These are phyloP conservation scores for Penicillium dipodomyicola DNA, from an alignment of 495 filamentous ascomycete species.

Conservation along the genomic window DNA sequence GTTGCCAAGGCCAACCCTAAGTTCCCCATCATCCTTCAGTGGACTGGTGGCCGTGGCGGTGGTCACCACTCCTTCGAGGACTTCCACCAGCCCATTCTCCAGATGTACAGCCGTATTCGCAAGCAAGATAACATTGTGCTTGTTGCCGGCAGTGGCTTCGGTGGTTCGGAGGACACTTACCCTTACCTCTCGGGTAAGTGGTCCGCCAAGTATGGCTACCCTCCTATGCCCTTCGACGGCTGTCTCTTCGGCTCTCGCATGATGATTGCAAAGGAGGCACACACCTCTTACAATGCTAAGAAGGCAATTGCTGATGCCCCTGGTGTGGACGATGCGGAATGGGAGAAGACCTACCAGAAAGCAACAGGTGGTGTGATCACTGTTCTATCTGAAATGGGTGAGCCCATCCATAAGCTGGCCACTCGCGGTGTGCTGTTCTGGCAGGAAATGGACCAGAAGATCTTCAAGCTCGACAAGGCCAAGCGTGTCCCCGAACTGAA, in stretches of 20 bases:
- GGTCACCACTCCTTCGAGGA: conserved; percentile 54
- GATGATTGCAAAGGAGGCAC: conserved; percentile 66
- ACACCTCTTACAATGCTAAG: conserved; percentile 91
- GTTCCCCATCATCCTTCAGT: conserved; percentile 50
- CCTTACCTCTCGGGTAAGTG: conserved; percentile 48
- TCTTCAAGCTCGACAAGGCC: conserved; percentile 93
- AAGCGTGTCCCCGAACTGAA: conserved; percentile 90
- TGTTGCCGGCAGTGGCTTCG: conserved; percentile 51
- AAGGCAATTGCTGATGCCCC: conserved; percentile 90
- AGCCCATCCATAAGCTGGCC: conserved; percentile 97
- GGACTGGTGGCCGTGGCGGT: conserved; percentile 52
- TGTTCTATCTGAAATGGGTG: conserved; percentile 98
- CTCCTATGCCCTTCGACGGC: conserved; percentile 52
- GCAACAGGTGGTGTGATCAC: conserved; percentile 91
- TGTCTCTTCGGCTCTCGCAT: conserved; percentile 47
- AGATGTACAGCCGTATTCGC: conserved; percentile 45
- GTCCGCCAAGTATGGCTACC: conserved; percentile 39
- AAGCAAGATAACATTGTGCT: conserved; percentile 47
- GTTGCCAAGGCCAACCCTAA: conserved; percentile 46
- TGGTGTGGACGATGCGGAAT: conserved; percentile 82
- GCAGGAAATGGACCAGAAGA: conserved; percentile 97
- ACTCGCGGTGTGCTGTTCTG: conserved; percentile 93
- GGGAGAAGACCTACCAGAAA: conserved; percentile 97
- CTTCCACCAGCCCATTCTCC: conserved; percentile 48
- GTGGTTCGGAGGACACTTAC: conserved; percentile 45